Evolutionary conservation across 148 eudicot genomes (phyloP), one percentile per base, ranked within the genome.

Genomic region (Rhododendron kiyosumense): DNA sequence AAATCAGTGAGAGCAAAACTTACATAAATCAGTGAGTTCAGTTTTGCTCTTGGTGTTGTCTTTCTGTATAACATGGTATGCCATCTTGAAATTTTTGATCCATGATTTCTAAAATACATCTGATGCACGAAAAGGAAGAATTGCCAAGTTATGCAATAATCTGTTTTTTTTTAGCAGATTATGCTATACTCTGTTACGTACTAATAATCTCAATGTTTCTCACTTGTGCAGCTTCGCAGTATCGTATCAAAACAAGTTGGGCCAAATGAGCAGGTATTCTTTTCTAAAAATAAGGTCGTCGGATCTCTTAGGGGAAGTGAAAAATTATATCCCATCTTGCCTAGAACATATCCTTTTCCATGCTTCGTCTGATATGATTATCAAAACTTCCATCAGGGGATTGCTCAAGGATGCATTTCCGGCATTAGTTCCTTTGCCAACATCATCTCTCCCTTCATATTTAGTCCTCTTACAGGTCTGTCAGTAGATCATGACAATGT

Each of bases 171-270:
- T 54, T 54, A 54, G 22, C 61, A 54, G 61, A 54, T 34, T 59
- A 18, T 59, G 46, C 48, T 9, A n/a, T 34, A 41, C 10, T 61
- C 9, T 7, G 32, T 24, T 4, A 6, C 4, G 43, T 22, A 32
- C 22, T 34, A 32, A 24, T 59, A 32, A 30, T 59, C 17, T 36
- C 57, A 18, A 38, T 41, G 34, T 32, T 30, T 54, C 63, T 54
- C 14, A 54, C 22, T 84, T 81, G 15, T 79, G 88, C 93, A 94
- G 96, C 86, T 94, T 87, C 91, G 93, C 22, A 93, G 94, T 87
- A 92, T 94, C 82, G 93, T 90, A 51, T 95, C 98, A 32, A 95
- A 95, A 89, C 93, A 95, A 93, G 94, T 89, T 73, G 94, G 96
- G 57, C 91, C 92, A 0, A 82, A 71, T 84, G 93, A 93, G 67